phyloP scores from a whole-genome alignment of 768 basidiomycete genomes.

The Candolleomyces aberdarensis region DNA sequence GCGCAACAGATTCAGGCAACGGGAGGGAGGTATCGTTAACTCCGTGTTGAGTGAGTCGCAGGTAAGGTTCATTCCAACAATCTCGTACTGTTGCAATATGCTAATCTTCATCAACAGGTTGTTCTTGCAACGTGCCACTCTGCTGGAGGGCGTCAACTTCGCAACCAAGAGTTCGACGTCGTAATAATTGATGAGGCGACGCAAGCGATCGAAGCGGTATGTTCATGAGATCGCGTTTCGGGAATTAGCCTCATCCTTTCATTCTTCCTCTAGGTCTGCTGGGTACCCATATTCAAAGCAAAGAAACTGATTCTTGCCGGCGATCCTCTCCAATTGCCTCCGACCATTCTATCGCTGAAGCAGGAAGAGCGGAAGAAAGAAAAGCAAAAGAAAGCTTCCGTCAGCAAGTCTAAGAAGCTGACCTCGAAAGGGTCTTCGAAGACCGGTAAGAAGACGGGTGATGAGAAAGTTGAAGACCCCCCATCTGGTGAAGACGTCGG shows the following conservation, averaged over 20 bases:
- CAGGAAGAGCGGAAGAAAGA: conserved; percentile 23
- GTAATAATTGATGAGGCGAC: conserved; percentile 98
- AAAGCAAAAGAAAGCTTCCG: conserved; percentile 4
- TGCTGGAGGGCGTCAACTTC: conserved; percentile 80
- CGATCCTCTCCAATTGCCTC: conserved; percentile 94
- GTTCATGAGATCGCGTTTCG: conserved; percentile 14
- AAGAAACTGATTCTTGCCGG: conserved; percentile 90
- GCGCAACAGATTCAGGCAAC: conserved; percentile 69
- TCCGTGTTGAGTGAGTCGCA: conserved; percentile 79
- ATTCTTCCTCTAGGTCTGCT: conserved; percentile 61
- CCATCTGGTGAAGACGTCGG: conserved; percentile 9
- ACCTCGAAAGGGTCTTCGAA: neutral
- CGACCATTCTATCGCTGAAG: conserved; percentile 77
- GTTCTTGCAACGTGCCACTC: conserved; percentile 95
- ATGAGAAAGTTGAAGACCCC: neutral
- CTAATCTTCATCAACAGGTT: conserved; percentile 40
- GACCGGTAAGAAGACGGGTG: neutral
- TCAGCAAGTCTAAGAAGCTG: neutral
- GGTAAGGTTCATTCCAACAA: conserved; percentile 30
- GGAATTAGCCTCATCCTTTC: conserved; percentile 7
- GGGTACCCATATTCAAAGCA: conserved; percentile 93
- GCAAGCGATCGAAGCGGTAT: conserved; percentile 90
- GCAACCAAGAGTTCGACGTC: conserved; percentile 80
- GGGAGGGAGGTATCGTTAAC: conserved; percentile 82
- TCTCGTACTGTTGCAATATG: neutral